A percentile compares a stretch with the other conserved stretches of the same genome.
Conservation (phyloP, 2,329 filamentous ascomycete species). For the Diplodia intermedia region DNA sequence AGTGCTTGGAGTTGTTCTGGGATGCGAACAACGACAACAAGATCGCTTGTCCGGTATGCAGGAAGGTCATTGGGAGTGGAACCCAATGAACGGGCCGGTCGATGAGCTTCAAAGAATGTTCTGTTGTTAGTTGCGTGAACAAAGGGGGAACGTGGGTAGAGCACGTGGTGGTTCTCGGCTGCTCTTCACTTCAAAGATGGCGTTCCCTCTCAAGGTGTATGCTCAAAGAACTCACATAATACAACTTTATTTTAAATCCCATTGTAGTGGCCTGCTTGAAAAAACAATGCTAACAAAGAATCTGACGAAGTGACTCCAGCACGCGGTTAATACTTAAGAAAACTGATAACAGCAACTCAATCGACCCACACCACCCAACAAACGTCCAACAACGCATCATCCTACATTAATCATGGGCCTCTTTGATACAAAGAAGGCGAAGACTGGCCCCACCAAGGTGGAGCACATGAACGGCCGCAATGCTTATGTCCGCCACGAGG, state of each 20-base stretch:
- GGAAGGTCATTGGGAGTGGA: neutral
- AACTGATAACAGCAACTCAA: neutral
- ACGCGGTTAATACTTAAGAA: neutral
- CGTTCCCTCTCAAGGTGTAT: neutral
- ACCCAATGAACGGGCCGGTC: neutral
- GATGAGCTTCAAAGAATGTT: neutral
- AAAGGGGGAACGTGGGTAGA: neutral
- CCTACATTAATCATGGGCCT: neutral
- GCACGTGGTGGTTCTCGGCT: neutral
- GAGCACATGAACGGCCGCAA: neutral
- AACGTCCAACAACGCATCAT: neutral
- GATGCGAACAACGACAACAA: constrained; percentile 24
- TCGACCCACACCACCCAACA: neutral
- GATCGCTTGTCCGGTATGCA: neutral
- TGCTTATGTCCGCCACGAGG: neutral
- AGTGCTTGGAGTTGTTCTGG: constrained; percentile 39
- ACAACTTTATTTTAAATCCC: neutral
- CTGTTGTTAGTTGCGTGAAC: neutral
- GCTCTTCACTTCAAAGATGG: neutral
- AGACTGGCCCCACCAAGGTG: neutral
- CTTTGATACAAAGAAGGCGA: neutral
- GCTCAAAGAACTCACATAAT: neutral
- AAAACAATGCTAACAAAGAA: neutral
- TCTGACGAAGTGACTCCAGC: neutral
- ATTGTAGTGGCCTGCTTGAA: neutral